Evolutionary conservation across 176 grass and related monocot genomes (phyloP), one percentile per base, ranked within the genome.

Genomic region (Avena insularis): DNA sequence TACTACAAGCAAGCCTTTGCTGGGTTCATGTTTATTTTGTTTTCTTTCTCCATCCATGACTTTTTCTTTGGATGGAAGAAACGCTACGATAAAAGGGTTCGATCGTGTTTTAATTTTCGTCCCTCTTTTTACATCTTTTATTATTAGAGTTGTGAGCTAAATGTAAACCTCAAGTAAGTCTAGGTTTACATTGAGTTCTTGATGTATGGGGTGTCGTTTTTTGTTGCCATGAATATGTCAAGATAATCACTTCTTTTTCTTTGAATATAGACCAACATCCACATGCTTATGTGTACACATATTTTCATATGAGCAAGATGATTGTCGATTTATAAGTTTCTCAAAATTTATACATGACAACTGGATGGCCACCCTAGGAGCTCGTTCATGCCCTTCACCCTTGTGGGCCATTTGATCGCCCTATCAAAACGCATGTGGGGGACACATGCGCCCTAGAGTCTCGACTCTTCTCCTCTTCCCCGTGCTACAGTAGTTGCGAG

Each of bases 1-100:
- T 64, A 65, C 63, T 40, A 43, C 40, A 78, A 15, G 51, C 54
- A 76, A 3, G 35, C 33, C 8, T 48, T 48, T 14, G 1, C 45
- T 0, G 25, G 23, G 79, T 82, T 51, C 79, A 36, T 53, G 63
- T 20, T 55, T 31, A 10, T 36, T n/a, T n/a, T 36, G 2, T 15
- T 90, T 67, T n/a, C 69, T 90, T 60, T 68, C 72, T 79, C 84
- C 79, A 87, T 71, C 84, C 79, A 90, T 71, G 27, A 56, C 64
- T 83, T 86, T 90, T 90, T 90, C 54, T 83, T 86, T 90, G 89
- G 89, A 87, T 23, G 89, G 47, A 86, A 63, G 79, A 78, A 90
- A 56, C 3, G 9, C 14, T 20, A 38, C 36, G 49, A 45, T 82
- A 14, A 51, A 20, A 36, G 45, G n/a, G 27, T n/a, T 19, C 63